A percentile compares a stretch with the other conserved stretches of the same genome.
Conservation (phyloP, 2,329 filamentous ascomycete genomes). For the Cercospora canescens region DNA sequence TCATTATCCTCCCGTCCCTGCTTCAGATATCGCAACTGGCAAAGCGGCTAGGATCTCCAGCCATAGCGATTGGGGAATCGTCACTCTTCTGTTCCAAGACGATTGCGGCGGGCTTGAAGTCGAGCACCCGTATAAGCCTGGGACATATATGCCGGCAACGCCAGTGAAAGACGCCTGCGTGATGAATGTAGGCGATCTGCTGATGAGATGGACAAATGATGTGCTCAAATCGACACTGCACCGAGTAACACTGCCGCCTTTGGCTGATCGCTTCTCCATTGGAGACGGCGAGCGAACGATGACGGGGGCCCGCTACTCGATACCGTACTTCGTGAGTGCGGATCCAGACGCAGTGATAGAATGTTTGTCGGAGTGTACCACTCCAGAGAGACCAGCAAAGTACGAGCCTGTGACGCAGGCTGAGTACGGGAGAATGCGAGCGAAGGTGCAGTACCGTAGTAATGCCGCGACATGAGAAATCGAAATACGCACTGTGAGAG, state of each 20-base stretch:
- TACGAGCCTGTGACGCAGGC: constrained; percentile 43
- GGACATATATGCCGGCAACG: constrained; percentile 33
- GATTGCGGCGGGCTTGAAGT: constrained; percentile 43
- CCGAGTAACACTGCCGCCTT: constrained; percentile 39
- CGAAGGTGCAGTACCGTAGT: constrained; percentile 20
- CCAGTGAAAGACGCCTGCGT: constrained; percentile 37
- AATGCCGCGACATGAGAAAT: neutral
- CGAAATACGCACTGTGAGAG: constrained; percentile 9
- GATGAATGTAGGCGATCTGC: constrained; percentile 43
- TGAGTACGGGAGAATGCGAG: constrained; percentile 38
- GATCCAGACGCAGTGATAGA: constrained; percentile 42
- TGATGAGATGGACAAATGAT: constrained; percentile 42
- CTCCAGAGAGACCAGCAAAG: constrained; percentile 36
- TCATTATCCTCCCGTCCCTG: constrained; percentile 41
- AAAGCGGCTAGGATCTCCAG: constrained; percentile 41
- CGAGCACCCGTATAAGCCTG: constrained; percentile 33
- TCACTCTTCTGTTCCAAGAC: constrained; percentile 47
- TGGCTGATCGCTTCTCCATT: constrained; percentile 20
- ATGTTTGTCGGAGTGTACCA: constrained; percentile 39
- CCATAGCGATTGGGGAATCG: constrained; percentile 44
- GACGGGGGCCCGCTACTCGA: constrained; percentile 39
- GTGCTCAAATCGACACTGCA: constrained; percentile 40
- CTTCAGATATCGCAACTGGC: constrained; percentile 32
- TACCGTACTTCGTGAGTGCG: constrained; percentile 44
- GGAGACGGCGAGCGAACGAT: neutral